A percentile compares a stretch with the other conserved stretches of the same genome.
These are phyloP conservation scores for Gnomoniopsis sp. DNA, from an alignment of 2,329 filamentous ascomycete genomes.

Conservation along the genomic window DNA sequence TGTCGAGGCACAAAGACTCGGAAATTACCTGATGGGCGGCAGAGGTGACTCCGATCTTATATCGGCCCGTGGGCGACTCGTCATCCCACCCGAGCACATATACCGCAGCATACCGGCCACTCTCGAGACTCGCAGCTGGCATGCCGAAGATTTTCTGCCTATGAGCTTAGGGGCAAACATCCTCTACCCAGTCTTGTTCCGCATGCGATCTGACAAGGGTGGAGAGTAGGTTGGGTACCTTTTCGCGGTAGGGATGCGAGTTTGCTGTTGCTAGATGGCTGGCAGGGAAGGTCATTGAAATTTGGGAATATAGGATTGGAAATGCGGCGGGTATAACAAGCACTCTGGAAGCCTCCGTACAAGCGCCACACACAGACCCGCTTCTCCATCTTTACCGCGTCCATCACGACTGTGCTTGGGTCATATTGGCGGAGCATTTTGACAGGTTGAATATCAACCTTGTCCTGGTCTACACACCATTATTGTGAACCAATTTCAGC, in stretches of 20 bases:
- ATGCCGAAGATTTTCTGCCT: background rate
- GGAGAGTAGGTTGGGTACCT: background rate
- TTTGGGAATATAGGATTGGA: conserved; percentile 8
- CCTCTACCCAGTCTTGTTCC: conserved; percentile 3
- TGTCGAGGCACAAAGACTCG: conserved; percentile 3
- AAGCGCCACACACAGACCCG: background rate
- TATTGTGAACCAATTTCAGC: background rate
- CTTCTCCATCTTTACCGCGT: background rate
- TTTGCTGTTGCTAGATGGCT: conserved; percentile 1
- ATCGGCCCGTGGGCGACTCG: background rate
- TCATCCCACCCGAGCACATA: background rate
- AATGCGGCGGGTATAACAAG: background rate
- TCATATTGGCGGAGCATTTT: background rate
- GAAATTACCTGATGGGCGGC: background rate
- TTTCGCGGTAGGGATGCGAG: conserved; percentile 2
- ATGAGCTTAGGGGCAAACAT: background rate
- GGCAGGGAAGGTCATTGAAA: conserved; percentile 3
- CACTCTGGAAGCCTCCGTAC: background rate
- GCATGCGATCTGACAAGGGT: conserved; percentile 1
- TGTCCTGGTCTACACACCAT: background rate
- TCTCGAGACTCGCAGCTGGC: background rate
- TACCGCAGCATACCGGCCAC: background rate
- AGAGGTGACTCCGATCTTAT: conserved; percentile 7
- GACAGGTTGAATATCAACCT: background rate
- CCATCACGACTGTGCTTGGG: background rate